Evolutionary conservation across 805 yeast genomes (phyloP).

Genomic region (Nakazawaea ambrosiae): DNA sequence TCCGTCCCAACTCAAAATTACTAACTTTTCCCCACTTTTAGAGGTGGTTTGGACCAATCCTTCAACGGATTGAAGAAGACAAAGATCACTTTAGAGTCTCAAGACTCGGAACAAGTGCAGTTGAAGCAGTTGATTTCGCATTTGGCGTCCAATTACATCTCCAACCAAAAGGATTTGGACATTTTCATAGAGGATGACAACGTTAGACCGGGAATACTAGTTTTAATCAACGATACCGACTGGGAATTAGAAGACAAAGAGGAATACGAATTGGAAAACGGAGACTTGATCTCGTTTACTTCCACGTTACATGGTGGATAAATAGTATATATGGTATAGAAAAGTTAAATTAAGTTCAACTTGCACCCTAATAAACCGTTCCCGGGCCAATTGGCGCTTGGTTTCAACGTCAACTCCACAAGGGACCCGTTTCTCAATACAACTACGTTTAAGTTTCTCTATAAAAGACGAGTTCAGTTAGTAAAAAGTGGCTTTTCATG

Average conservation of each 20-base stretch:
- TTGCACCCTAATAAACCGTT: slow-evolving; percentile 27
- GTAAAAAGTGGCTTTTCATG: too few relatives aligned
- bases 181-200: slow-evolving; percentile 78
- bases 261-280: slow-evolving; percentile 64
- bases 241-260: slow-evolving; percentile 95
- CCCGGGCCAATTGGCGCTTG: slow-evolving; percentile 44
- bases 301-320: slow-evolving; percentile 94
- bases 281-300: slow-evolving; percentile 80
- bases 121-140: slow-evolving; percentile 46
- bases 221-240: slow-evolving; percentile 87
- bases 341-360: slow-evolving; percentile 59
- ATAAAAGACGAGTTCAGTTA: too few relatives aligned
- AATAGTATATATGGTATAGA: slow-evolving; percentile 21
- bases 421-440: slow-evolving; percentile 16
- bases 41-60: slow-evolving; percentile 82
- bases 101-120: slow-evolving; percentile 29
- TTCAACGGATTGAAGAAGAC: slow-evolving; percentile 55
- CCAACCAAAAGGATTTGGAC: slow-evolving; percentile 54
- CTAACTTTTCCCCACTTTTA: slow-evolving; percentile 11
- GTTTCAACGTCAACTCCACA: slow-evolving; percentile 29
- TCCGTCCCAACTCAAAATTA: background rate
- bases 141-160: slow-evolving; percentile 48
- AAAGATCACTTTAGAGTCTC: slow-evolving; percentile 37
- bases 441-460: slow-evolving; percentile 16
- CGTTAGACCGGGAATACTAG: slow-evolving; percentile 88